Base-by-base conservation (phyloP, 495 filamentous ascomycete species). In the Penicillium simplicissimum region DNA sequence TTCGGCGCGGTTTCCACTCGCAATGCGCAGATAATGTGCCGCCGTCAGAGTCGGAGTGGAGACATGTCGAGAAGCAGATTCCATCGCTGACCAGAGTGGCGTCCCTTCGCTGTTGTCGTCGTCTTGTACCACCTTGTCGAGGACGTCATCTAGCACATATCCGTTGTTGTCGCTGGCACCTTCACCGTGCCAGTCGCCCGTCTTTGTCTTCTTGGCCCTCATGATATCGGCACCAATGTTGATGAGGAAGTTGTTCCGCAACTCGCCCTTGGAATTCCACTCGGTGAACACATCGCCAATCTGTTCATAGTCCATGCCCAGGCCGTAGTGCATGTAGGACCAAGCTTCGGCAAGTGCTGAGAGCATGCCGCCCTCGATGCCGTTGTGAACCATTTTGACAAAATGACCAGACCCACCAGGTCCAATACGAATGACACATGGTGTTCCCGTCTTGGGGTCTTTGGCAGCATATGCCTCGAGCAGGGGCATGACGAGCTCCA, bases 361-460 rank as follows among this genome's bases (percentile, higher is more conserved):
- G 63, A 87, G 75, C 85, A 91, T 88, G 17, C 86, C 88, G 52
- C 90, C 87, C 70, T 92, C 87, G 51, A 91, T 90, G 5, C 88
- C 88, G 66, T 91, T 90, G 66, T 92, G 89, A 0, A 90, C 81
- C 87, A 91, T 91, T 71, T 92, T 92, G 36, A 90, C 87, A 65
- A 86, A 91, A 70, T 92, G 86, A 1, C 88, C 88, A 1, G 83
- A 79, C 2, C 89, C 88, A 1, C 83, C 85, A 4, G 82, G 83
- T 0, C 88, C 88, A 63, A 87, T 76, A 11, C 78, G 78, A 11
- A 74, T 84, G 5, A 90, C 87, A 69, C 88, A 92, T 0, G 87
- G 82, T 4, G 73, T 81, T 4, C 86, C 85, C 1, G 80, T 71
- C 63, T 76, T 76, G 15, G 69, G 67, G 60, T 85, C 85, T 66